These are phyloP conservation scores for Wickerhamiella azyma DNA, from an alignment of 805 yeast species.

Conservation along the genomic window DNA sequence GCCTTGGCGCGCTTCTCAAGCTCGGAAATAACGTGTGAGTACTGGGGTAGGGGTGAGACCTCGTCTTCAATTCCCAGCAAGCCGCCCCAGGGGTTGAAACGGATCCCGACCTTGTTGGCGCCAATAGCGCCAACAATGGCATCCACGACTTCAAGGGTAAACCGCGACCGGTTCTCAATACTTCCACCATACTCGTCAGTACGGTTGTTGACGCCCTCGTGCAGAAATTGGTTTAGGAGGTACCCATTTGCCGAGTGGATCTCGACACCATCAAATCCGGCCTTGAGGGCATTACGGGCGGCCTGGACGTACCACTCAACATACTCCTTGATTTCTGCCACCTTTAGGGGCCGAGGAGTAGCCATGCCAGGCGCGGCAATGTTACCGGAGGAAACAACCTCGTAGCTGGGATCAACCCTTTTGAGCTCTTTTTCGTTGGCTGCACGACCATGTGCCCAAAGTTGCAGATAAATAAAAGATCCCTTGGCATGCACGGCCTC, in stretches of 20 bases:
- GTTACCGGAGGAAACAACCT: slow-evolving; percentile 31
- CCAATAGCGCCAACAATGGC: slow-evolving; percentile 28
- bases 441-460: slow-evolving; percentile 36
- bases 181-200: slow-evolving; percentile 53
- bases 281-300: slow-evolving; percentile 39
- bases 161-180: slow-evolving; percentile 41
- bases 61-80: slow-evolving; percentile 23
- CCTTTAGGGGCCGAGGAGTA: slow-evolving; percentile 24
- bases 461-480: slow-evolving; percentile 30
- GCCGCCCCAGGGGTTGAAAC: slow-evolving; percentile 30
- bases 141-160: slow-evolving; percentile 36
- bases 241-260: slow-evolving; percentile 57
- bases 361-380: slow-evolving; percentile 12
- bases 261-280: slow-evolving; percentile 52
- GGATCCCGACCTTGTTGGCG: slow-evolving; percentile 24
- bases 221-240: slow-evolving; percentile 36
- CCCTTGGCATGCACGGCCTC: slow-evolving; percentile 34
- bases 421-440: slow-evolving; percentile 30
- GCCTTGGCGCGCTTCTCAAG: slow-evolving; percentile 28
- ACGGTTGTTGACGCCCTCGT: slow-evolving; percentile 36
- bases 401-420: slow-evolving; percentile 21
- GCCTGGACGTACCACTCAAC: slow-evolving; percentile 32
- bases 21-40: slow-evolving; percentile 30
- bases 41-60: slow-evolving; percentile 29
- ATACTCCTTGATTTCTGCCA: slow-evolving; percentile 30